These are phyloP conservation scores for Gardenia jasminoides DNA, from an alignment of 257 asterid species.

Conservation along the genomic window DNA sequence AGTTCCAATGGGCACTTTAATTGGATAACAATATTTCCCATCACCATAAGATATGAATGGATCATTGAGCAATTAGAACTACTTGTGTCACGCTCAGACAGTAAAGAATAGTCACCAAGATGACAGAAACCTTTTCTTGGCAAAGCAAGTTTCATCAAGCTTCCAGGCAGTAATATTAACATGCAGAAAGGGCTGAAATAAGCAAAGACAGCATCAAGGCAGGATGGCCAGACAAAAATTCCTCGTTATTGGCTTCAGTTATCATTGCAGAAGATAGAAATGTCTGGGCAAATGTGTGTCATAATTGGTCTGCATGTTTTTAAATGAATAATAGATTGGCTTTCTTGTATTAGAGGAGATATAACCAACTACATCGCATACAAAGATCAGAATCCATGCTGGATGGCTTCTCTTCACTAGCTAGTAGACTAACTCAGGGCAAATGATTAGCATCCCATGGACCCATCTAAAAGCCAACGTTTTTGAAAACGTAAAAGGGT, in stretches of 20 bases:
- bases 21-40: neutral
- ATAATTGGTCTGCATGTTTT: neutral
- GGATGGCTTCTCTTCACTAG: neutral
- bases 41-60: neutral
- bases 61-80: neutral
- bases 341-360: neutral
- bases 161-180: neutral
- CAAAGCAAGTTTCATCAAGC: neutral
- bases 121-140: neutral
- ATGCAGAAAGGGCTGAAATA: neutral
- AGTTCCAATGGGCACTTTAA: slow-evolving; percentile 1
- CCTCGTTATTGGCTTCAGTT: neutral
- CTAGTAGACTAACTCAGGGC: neutral
- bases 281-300: neutral
- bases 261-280: neutral
- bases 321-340: neutral
- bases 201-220: neutral
- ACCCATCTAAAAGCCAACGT: neutral
- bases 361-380: neutral
- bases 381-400: neutral
- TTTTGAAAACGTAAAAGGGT: neutral
- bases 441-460: neutral
- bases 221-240: neutral
- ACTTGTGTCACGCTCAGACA: neutral
- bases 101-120: neutral